These are phyloP conservation scores for Chiua sp. DNA, from an alignment of 1,284 basidiomycete genomes.

Conservation along the genomic window DNA sequence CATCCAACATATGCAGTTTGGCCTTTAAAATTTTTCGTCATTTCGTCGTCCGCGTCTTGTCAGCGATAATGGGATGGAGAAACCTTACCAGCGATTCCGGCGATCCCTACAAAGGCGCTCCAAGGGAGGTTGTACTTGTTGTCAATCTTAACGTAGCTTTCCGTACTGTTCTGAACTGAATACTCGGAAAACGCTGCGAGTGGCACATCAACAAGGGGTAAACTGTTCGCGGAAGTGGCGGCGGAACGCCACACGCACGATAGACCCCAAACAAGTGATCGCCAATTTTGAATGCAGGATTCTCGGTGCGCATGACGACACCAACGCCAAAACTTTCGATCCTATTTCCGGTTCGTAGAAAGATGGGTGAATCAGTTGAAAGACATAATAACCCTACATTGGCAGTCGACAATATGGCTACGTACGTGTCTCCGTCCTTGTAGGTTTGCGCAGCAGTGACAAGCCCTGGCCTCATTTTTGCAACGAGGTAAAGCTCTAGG, in stretches of 20 bases:
- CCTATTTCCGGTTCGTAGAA: background rate
- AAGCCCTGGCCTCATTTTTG: background rate
- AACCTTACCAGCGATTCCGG: constrained; percentile 9
- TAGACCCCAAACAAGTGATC: constrained; percentile 2
- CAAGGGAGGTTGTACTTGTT: constrained; percentile 16
- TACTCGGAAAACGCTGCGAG: constrained; percentile 16
- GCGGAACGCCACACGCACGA: background rate
- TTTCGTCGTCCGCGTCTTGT: background rate
- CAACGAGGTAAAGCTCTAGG: background rate
- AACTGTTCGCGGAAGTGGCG: too few species aligned
- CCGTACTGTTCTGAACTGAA: background rate
- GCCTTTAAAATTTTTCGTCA: background rate
- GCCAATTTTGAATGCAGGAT: constrained; percentile 1
- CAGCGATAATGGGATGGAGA: background rate
- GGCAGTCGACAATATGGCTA: background rate
- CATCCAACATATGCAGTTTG: constrained; percentile 14
- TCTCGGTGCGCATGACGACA: constrained; percentile 2
- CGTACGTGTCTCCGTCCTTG: constrained; percentile 2
- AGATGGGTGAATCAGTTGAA: background rate
- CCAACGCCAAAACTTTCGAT: background rate
- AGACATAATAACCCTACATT: background rate
- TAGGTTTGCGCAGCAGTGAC: background rate
- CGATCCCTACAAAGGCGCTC: constrained; percentile 16
- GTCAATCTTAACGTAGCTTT: constrained; percentile 7
- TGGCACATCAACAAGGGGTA: background rate